Conservation (phyloP, 345 rosid genomes). For the Arabidopsis arenosa region DNA sequence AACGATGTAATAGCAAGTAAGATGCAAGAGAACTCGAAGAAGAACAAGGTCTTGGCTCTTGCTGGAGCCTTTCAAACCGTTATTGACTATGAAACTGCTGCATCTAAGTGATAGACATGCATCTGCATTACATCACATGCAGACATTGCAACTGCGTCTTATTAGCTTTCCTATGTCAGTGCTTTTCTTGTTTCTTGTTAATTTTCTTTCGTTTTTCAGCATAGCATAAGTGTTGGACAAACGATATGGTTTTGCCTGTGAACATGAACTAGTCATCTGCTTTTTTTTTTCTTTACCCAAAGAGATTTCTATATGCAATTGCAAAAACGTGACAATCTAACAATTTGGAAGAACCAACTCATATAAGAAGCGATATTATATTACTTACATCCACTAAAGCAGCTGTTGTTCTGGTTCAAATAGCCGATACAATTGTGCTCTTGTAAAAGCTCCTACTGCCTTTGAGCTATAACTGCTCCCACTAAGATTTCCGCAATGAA, state of each 20-base stretch:
- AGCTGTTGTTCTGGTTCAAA: slow-evolving; percentile 45
- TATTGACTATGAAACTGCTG: slow-evolving; percentile 73
- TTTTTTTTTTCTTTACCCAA: not conserved
- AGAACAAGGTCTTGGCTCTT: slow-evolving; percentile 81
- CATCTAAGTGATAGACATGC: slow-evolving; percentile 49
- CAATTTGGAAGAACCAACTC: not conserved
- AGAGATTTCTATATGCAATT: slow-evolving; percentile 3
- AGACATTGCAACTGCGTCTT: slow-evolving; percentile 21
- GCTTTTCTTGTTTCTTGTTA: slow-evolving; percentile 12
- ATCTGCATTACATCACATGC: slow-evolving; percentile 23
- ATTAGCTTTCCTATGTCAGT: slow-evolving; percentile 38
- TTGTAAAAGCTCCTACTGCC: slow-evolving; percentile 70
- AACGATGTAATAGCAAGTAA: slow-evolving; percentile 83
- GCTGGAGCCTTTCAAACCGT: slow-evolving; percentile 96
- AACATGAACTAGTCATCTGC: slow-evolving; percentile 16
- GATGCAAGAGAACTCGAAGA: slow-evolving; percentile 64
- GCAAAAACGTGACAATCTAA: not conserved
- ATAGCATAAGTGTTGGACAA: slow-evolving; percentile 20
- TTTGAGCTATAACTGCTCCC: slow-evolving; percentile 47
- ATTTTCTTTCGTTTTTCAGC: slow-evolving; percentile 9
- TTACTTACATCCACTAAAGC: slow-evolving; percentile 32
- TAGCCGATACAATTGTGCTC: slow-evolving; percentile 55
- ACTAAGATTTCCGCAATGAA: slow-evolving; percentile 47
- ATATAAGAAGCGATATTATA: not conserved
- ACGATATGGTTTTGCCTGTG: slow-evolving; percentile 27